Percentiles rank a stretch among this genome's conserved stretches.
Conservation (phyloP, 2,329 filamentous ascomycete genomes). For the Dothideomycetes sp. region DNA sequence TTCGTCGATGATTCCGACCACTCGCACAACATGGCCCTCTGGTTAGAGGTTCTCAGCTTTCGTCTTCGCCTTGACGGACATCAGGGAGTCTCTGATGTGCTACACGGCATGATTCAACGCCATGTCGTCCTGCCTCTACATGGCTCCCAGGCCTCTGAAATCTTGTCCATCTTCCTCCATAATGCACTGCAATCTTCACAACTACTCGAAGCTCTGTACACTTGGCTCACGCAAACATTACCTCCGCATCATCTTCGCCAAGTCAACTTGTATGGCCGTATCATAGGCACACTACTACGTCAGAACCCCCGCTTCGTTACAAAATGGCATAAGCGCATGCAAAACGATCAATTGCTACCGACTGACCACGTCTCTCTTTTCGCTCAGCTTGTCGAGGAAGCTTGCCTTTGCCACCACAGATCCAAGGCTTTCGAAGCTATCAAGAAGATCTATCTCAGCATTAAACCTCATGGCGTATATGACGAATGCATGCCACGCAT, state of each 20-base stretch:
- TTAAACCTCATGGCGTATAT: conserved; percentile 32
- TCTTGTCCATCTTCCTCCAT: conserved; percentile 40
- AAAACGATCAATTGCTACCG: conserved; percentile 29
- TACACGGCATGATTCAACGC: conserved; percentile 31
- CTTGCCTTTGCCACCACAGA: conserved; percentile 11
- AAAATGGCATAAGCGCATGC: conserved; percentile 25
- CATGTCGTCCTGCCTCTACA: conserved; percentile 32
- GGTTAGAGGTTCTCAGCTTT: conserved; percentile 34
- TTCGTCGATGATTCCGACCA: conserved; percentile 27
- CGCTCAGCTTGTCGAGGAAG: conserved; percentile 15
- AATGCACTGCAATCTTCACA: conserved; percentile 25
- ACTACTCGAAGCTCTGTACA: conserved; percentile 30
- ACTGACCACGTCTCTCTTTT: conserved; percentile 19
- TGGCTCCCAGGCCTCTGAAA: conserved; percentile 29
- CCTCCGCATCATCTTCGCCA: conserved; percentile 28
- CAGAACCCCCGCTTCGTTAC: conserved; percentile 20
- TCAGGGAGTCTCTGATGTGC: conserved; percentile 35
- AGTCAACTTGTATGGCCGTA: conserved; percentile 32
- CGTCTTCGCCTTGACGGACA: conserved; percentile 33
- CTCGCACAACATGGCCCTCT: conserved; percentile 27
- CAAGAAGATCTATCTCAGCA: conserved; percentile 30
- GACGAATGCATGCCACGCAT: conserved; percentile 29
- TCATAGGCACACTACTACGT: conserved; percentile 35
- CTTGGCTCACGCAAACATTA: conserved; percentile 35
- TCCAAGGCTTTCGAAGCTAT: conserved; percentile 18